phyloP scores from a whole-genome alignment of 148 eudicot species.

The Rhododendron simsii region DNA sequence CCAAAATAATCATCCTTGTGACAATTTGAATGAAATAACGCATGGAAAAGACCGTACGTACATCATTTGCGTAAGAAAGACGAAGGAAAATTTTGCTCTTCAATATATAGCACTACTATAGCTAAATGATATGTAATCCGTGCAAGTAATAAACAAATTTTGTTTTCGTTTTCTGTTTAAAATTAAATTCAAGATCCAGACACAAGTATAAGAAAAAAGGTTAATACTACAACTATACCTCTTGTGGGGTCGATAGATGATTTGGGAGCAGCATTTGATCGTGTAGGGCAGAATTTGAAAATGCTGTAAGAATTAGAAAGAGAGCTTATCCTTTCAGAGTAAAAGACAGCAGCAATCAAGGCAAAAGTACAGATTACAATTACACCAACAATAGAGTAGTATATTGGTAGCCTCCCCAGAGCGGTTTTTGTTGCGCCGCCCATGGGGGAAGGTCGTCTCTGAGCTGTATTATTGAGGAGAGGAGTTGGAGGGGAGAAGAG shows the following conservation, averaged over 20 bases:
- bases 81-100: too few species aligned
- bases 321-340: slow-evolving; percentile 51
- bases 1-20: background rate
- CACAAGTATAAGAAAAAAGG: background rate
- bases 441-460: background rate
- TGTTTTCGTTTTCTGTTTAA: background rate
- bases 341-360: slow-evolving; percentile 44
- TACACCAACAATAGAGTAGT: slow-evolving; percentile 28
- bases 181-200: background rate
- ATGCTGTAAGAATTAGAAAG: slow-evolving; percentile 31
- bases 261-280: slow-evolving; percentile 8
- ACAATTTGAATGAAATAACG: background rate
- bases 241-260: slow-evolving; percentile 10
- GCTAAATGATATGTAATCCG: background rate
- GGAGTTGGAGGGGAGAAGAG: background rate
- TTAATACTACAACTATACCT: background rate
- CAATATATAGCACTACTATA: too few species aligned
- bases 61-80: too few species aligned
- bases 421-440: slow-evolving; percentile 21
- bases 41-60: too few species aligned
- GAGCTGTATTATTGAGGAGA: background rate
- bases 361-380: slow-evolving; percentile 39
- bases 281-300: slow-evolving; percentile 45
- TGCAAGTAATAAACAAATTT: background rate
- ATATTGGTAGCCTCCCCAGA: slow-evolving; percentile 37